Evolutionary conservation across 441 rosid genomes (phyloP).

Genomic region (Bruguiera hainesii): DNA sequence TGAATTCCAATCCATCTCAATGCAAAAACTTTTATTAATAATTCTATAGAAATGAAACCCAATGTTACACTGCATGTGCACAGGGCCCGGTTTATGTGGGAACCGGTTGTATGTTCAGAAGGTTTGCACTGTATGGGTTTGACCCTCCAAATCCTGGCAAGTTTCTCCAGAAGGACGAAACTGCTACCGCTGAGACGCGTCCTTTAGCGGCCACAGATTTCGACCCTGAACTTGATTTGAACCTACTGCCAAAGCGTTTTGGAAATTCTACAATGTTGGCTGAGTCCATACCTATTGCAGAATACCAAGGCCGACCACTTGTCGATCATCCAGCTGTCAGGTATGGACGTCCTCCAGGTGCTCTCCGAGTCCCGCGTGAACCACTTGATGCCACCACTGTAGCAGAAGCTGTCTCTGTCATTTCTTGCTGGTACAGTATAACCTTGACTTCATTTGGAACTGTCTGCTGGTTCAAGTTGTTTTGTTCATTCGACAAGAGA

Average conservation of each 20-base stretch:
- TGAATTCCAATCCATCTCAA: background rate
- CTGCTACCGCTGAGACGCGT: constrained; percentile 39
- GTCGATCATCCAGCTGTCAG: constrained; percentile 82
- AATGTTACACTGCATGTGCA: background rate
- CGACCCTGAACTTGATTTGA: constrained; percentile 72
- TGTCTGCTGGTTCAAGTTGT: constrained; percentile 52
- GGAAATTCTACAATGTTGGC: constrained; percentile 80
- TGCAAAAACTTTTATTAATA: too few species aligned
- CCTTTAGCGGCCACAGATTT: constrained; percentile 61
- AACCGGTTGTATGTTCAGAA: constrained; percentile 79
- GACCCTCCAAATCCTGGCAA: constrained; percentile 65
- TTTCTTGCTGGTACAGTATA: constrained; percentile 67
- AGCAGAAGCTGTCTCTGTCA: constrained; percentile 81
- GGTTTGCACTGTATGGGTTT: constrained; percentile 82
- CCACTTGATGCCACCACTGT: constrained; percentile 82
- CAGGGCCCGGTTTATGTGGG: constrained; percentile 97
- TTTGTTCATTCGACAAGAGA: constrained; percentile 75
- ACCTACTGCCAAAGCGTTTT: constrained; percentile 69
- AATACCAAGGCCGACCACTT: constrained; percentile 75
- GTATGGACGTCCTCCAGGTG: constrained; percentile 81
- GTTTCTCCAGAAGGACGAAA: constrained; percentile 29
- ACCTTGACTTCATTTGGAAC: constrained; percentile 12
- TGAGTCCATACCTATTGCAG: constrained; percentile 69
- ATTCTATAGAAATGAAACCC: too few species aligned
- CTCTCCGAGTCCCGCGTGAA: constrained; percentile 63